Evolutionary conservation across 2,329 filamentous ascomycete genomes (phyloP).

Genomic region (Davidsoniella australis): DNA sequence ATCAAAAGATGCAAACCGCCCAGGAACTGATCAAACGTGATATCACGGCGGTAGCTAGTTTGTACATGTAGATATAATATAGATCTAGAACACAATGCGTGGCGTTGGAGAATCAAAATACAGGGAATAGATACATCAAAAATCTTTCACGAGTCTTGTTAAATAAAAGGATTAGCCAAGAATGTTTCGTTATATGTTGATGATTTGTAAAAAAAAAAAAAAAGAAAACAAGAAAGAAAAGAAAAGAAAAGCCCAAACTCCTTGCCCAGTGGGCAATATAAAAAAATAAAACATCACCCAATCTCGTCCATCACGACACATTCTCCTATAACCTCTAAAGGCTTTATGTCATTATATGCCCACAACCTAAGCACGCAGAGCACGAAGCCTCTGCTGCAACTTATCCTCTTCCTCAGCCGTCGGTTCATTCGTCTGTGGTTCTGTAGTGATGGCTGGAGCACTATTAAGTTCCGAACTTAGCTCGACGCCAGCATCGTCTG

Average conservation of each 20-base stretch:
- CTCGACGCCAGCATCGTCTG: conserved; percentile 76
- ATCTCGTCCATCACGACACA: not conserved
- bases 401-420: conserved; percentile 67
- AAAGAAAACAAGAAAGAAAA: conserved; percentile 1
- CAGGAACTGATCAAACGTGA: conserved; percentile 97
- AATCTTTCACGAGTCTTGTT: no score
- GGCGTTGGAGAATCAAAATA: no score
- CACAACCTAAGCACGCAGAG: conserved; percentile 30
- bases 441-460: conserved; percentile 37
- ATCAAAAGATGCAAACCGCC: conserved; percentile 90
- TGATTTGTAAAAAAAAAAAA: not conserved
- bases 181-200: no score
- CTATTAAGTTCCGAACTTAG: conserved; percentile 55
- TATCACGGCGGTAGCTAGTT: conserved; percentile 73
- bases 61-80: conserved; percentile 52
- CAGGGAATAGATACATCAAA: no score
- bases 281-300: not conserved
- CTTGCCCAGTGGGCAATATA: no score
- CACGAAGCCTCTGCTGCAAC: conserved; percentile 43
- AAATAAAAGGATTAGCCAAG: no score
- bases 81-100: no score
- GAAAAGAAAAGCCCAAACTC: not conserved
- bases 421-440: conserved; percentile 45
- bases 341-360: no score
- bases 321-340: not conserved